Conservation (phyloP, 257 asterid genomes). For the Anisodus tanguticus region DNA sequence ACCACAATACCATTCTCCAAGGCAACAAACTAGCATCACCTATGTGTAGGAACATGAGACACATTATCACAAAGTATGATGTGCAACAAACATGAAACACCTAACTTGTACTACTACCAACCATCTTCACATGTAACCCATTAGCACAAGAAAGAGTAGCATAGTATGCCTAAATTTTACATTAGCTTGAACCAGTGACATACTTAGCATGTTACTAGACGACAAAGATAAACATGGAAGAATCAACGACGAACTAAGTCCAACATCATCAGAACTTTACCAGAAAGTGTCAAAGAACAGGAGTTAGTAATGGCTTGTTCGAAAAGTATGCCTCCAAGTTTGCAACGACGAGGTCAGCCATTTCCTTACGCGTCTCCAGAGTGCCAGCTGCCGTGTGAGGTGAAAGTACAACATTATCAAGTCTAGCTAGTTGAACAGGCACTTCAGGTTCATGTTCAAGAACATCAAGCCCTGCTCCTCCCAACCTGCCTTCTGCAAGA, state of each 20-base stretch:
- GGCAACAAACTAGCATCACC: too few species aligned
- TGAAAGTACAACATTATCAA: constrained; percentile 66
- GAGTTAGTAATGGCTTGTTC: constrained; percentile 50
- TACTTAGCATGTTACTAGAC: background rate
- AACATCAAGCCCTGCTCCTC: constrained; percentile 79
- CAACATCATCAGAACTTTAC: background rate
- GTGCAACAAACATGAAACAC: background rate
- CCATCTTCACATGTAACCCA: background rate
- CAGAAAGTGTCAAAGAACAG: constrained; percentile 43
- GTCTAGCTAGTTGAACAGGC: constrained; percentile 49
- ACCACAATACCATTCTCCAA: too few species aligned
- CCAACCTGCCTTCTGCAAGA: constrained; percentile 60
- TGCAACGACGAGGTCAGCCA: constrained; percentile 73
- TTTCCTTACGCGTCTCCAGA: constrained; percentile 56
- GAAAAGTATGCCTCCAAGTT: constrained; percentile 71
- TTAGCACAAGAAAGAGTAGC: background rate
- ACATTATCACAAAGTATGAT: too few species aligned
- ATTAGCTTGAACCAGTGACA: background rate
- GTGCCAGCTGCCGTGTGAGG: constrained; percentile 66
- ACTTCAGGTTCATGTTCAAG: constrained; percentile 65
- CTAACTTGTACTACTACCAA: background rate
- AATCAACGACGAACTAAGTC: background rate
- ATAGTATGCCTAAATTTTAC: background rate
- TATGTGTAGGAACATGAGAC: too few species aligned
- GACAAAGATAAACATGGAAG: background rate